Conservation (phyloP, 176 grass and related monocot species). For the Avena sativa region DNA sequence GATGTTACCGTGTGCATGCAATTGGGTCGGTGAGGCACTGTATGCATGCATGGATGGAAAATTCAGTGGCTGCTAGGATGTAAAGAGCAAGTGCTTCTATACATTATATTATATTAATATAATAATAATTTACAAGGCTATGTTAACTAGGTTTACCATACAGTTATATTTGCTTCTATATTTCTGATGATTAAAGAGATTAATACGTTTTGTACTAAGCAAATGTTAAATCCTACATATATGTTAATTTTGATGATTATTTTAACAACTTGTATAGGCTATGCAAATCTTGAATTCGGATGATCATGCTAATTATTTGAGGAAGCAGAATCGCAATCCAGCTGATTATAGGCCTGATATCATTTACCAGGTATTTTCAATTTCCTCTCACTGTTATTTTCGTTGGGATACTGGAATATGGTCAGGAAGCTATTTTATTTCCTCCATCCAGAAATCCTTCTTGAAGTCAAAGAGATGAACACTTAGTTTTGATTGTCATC, state of each 20-base stretch:
- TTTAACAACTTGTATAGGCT: constrained; percentile 50
- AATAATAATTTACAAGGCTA: neutral
- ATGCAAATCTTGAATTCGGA: constrained; percentile 97
- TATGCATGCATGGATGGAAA: neutral
- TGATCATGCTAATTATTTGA: constrained; percentile 90
- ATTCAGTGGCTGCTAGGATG: neutral
- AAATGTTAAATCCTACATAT: neutral
- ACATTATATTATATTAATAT: neutral
- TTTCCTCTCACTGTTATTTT: constrained; percentile 1
- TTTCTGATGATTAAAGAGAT: constrained; percentile 1
- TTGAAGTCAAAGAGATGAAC: constrained; percentile 1
- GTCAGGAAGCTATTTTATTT: neutral
- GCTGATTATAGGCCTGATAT: constrained; percentile 97
- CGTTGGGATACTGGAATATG: neutral
- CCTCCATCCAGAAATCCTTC: neutral
- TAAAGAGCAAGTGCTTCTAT: neutral
- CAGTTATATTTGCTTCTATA: neutral
- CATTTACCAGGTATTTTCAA: constrained; percentile 81
- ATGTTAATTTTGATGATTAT: constrained; percentile 32
- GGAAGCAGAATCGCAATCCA: constrained; percentile 83
- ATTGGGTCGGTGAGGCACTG: neutral
- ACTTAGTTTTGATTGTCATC: neutral
- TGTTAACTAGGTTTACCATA: neutral
- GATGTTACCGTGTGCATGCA: neutral
- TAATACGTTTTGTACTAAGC: neutral